These are phyloP conservation scores for Bretschneidera sinensis DNA, from an alignment of 345 rosid genomes.

Conservation along the genomic window DNA sequence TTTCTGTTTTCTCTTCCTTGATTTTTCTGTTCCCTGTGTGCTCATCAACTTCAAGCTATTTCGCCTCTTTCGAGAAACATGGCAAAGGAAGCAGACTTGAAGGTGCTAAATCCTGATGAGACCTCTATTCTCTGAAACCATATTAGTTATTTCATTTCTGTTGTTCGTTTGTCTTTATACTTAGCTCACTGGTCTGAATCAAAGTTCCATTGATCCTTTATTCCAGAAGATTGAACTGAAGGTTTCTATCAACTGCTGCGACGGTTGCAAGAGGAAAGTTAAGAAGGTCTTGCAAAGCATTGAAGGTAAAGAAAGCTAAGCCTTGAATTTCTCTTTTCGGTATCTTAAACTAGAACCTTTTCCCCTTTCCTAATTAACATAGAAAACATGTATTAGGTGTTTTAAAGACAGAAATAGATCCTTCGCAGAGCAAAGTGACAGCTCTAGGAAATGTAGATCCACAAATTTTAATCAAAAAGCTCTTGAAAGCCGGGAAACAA, in stretches of 20 bases:
- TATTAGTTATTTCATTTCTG: not conserved
- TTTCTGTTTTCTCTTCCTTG: not conserved
- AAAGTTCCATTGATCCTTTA: not conserved
- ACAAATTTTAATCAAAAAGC: constrained; percentile 33
- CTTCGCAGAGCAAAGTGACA: constrained; percentile 40
- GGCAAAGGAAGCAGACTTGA: constrained; percentile 41
- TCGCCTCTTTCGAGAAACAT: constrained; percentile 18
- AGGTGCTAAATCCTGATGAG: constrained; percentile 26
- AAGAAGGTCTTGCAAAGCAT: constrained; percentile 40
- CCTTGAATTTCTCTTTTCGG: not conserved
- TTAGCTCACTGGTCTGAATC: not conserved
- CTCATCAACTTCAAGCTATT: not conserved
- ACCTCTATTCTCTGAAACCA: not conserved
- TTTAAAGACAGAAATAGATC: constrained; percentile 41
- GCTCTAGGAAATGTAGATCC: constrained; percentile 43
- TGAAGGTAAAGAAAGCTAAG: constrained; percentile 35
- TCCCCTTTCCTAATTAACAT: constrained; percentile 6
- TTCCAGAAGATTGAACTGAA: constrained; percentile 55
- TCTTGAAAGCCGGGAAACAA: constrained; percentile 47
- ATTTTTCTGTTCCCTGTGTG: not conserved
- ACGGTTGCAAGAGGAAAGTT: constrained; percentile 64
- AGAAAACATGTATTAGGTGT: constrained; percentile 36
- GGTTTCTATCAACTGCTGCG: constrained; percentile 55
- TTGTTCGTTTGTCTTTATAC: not conserved
- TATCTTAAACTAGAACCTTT: not conserved